Base-by-base conservation (phyloP, 108 stramenopile species). In the Cyclotella kingstonii region DNA sequence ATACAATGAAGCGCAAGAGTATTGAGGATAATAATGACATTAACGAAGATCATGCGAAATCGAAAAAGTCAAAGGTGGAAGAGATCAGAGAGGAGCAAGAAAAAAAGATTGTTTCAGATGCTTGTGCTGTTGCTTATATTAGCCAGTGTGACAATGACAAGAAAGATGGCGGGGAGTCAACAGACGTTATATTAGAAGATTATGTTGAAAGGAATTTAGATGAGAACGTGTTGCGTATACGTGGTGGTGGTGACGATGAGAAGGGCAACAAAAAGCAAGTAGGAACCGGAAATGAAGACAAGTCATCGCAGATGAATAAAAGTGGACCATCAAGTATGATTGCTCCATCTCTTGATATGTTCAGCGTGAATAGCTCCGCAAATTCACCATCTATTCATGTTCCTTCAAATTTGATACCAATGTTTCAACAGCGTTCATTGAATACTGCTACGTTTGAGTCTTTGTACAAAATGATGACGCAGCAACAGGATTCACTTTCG, bases 101-200 rank as follows among this genome's bases (percentile, higher is more conserved):
- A 31, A 18, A 51, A 1, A 8, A 9, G 12, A 19, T 14, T 19
- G 52, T 64, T 11, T 53, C 19, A n/a, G 52, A 52, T 6, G 60
- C 60, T 69, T 59, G 68, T 30, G 68, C 59, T 40, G 68, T 58
- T 25, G 68, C 59, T 14, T 43, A 50, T n/a, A 50, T 27, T 21
- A 42, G 53, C 26, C 52, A 53, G 22, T 49, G 9, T 12, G 45
- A 25, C 57, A 31, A 34, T 27, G 28, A 57, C 7, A 2, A 57
- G 9, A 10, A 11, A 23, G 21, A 17, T 33, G 28, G 26, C 45
- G 43, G 29, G 15, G 45, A 43, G n/a, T n/a, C n/a, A n/a, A n/a
- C n/a, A n/a, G n/a, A n/a, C n/a, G n/a, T n/a, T n/a, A n/a, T n/a
- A n/a, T n/a, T 29, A 22, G 12, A 31, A 53, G 49, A 40, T 3